Base-by-base conservation (phyloP, 176 grass and related monocot genomes). In the Elaeis guineensis region DNA sequence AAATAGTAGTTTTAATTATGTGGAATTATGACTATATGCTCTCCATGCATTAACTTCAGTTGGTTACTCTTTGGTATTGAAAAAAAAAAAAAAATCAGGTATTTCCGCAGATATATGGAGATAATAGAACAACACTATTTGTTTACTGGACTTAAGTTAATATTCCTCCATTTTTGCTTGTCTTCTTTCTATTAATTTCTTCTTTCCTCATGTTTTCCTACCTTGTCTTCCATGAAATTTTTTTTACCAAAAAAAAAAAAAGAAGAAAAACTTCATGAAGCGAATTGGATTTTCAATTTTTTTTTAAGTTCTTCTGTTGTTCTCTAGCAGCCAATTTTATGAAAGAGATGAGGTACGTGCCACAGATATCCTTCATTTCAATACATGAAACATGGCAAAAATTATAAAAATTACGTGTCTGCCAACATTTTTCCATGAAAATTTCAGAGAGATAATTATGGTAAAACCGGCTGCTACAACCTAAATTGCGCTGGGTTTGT, bases 391-490 rank as follows among this genome's bases (percentile, higher is more conserved):
- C 5, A 6, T 25, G 28, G 28, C 5, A 39, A 39, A 39, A 39
- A 12, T 39, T 44, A 2, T 44, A 44, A 44, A 44, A 44, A 44
- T 44, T 44, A 6, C 11, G 35, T 12, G 9, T 6, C 35, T 44
- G 12, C 35, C 14, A 44, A 44, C 6, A 2, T 12, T 12, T 44
- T 44, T 0, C 35, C 35, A 44, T 14, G 35, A 44, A 44, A 44
- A 62, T 71, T 75, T 75, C 49, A 89, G 89, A 95, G 89, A 6
- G 85, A 95, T 88, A 81, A 81, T 0, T 85, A 95, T 72, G 81
- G 80, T 59, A 85, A 78, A 29, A 89, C 84, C 49, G 78, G 85
- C 51, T 95, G 85, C 67, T 95, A 89, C 75, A 95, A 95, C 78
- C 63, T 95, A 49, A 78, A 85, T 5, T 89, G 81, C 79, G 82